These are phyloP conservation scores for Pythium sp. DNA, from an alignment of 352 stramenopile genomes.

Conservation along the genomic window DNA sequence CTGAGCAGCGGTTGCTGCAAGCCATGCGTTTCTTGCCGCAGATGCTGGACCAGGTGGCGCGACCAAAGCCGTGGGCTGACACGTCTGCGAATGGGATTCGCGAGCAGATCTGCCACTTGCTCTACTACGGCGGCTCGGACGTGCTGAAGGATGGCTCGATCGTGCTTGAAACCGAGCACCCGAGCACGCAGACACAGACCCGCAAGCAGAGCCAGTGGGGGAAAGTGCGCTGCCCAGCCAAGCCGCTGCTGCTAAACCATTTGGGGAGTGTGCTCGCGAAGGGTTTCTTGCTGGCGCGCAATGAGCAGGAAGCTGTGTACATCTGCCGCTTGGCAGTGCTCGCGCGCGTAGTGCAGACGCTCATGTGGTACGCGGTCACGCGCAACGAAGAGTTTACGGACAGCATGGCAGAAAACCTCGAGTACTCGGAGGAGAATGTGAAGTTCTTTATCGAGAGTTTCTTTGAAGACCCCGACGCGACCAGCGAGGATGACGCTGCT, in stretches of 20 bases:
- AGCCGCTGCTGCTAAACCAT: slow-evolving; percentile 71
- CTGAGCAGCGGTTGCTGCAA: slow-evolving; percentile 58
- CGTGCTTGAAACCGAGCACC: slow-evolving; percentile 70
- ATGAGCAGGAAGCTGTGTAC: slow-evolving; percentile 52
- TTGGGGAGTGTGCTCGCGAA: slow-evolving; percentile 74
- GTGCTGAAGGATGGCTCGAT: slow-evolving; percentile 63
- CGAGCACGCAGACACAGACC: slow-evolving; percentile 83
- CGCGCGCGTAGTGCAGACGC: slow-evolving; percentile 66
- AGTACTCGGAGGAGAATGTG: slow-evolving; percentile 52
- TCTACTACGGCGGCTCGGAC: slow-evolving; percentile 77
- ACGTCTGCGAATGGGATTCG: slow-evolving; percentile 27
- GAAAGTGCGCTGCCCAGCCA: slow-evolving; percentile 74
- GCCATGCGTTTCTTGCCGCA: slow-evolving; percentile 74
- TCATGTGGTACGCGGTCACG: slow-evolving; percentile 75
- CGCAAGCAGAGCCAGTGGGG: slow-evolving; percentile 84
- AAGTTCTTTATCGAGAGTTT: slow-evolving; percentile 54
- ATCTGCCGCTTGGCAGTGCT: slow-evolving; percentile 64
- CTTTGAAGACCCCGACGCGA: slow-evolving; percentile 19
- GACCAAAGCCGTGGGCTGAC: slow-evolving; percentile 22
- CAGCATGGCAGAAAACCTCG: slow-evolving; percentile 55
- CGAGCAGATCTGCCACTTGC: slow-evolving; percentile 52
- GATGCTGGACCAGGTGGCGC: slow-evolving; percentile 62
- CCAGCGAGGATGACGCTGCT: slow-evolving; percentile 24
- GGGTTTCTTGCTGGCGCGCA: slow-evolving; percentile 58
- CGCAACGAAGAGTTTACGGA: slow-evolving; percentile 56